Conservation (phyloP, 148 eudicot genomes). For the Limonium bicolor region DNA sequence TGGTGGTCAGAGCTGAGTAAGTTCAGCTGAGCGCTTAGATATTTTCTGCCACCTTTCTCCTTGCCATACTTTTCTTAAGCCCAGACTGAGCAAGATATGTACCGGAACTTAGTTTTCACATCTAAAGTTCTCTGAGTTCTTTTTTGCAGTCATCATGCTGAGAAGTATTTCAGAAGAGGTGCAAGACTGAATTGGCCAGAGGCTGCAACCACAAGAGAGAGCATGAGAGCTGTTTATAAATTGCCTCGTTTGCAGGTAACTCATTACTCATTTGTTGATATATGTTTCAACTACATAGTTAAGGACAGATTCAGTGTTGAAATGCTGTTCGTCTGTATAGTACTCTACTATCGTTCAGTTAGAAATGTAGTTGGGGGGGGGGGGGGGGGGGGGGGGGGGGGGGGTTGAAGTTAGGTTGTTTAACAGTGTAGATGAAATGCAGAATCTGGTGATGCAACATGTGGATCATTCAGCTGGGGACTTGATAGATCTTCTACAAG, state of each 20-base stretch:
- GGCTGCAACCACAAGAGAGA: conserved; percentile 76
- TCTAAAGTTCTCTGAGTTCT: not conserved
- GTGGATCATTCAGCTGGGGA: conserved; percentile 26
- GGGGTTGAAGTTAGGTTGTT: no score
- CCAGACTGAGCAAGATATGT: not conserved
- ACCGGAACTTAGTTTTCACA: not conserved
- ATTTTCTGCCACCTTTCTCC: not conserved
- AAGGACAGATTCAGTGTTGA: not conserved
- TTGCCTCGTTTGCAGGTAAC: conserved; percentile 8
- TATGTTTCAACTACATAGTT: not conserved
- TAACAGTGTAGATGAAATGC: conserved; percentile 7
- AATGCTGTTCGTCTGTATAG: not conserved
- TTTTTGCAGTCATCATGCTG: conserved; percentile 46
- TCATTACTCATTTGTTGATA: not conserved
- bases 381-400: no score
- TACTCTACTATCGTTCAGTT: not conserved
- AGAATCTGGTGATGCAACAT: conserved; percentile 50
- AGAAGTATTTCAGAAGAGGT: conserved; percentile 57
- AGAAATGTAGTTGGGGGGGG: no score
- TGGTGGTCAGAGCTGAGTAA: conserved; percentile 55
- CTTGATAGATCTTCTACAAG: conserved; percentile 47
- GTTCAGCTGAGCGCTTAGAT: conserved; percentile 3
- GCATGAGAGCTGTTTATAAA: conserved; percentile 42
- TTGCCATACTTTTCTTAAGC: not conserved
- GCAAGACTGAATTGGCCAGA: conserved; percentile 75